Evolutionary conservation across 1,284 basidiomycete species (phyloP).

Genomic region (Trametes versicolor): DNA sequence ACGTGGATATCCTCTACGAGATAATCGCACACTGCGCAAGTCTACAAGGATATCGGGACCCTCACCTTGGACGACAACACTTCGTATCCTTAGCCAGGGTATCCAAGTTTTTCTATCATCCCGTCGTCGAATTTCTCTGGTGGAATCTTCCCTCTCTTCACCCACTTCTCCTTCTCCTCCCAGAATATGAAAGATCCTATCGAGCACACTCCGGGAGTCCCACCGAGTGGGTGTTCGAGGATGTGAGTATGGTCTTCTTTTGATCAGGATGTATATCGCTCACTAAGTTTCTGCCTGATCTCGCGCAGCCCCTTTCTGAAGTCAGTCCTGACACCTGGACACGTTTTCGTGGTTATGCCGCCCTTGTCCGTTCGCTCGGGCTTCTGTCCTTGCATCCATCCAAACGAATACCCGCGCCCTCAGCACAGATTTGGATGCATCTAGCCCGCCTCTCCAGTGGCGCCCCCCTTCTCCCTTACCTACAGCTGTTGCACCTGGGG

Average conservation of each 20-base stretch:
- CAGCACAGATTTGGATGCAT: not conserved
- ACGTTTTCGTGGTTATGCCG: not conserved
- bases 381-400: not conserved
- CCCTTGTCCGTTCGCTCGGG: not conserved
- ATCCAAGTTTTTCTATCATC: not conserved
- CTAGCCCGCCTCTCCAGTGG: not conserved
- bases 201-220: not conserved
- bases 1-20: not conserved
- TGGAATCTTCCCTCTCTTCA: not conserved
- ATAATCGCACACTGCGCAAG: not conserved
- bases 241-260: not conserved
- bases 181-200: not conserved
- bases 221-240: not conserved
- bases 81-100: no score
- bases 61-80: not conserved
- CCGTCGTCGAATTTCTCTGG: not conserved
- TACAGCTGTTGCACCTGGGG: not conserved
- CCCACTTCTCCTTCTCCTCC: not conserved
- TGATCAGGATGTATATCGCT: not conserved
- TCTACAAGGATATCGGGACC: not conserved
- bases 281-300: not conserved
- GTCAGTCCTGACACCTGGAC: not conserved
- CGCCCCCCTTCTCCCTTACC: not conserved
- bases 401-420: not conserved
- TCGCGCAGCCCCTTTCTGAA: not conserved